Base-by-base conservation (phyloP, 352 stramenopile species). In the Phytophthora pinifolia region DNA sequence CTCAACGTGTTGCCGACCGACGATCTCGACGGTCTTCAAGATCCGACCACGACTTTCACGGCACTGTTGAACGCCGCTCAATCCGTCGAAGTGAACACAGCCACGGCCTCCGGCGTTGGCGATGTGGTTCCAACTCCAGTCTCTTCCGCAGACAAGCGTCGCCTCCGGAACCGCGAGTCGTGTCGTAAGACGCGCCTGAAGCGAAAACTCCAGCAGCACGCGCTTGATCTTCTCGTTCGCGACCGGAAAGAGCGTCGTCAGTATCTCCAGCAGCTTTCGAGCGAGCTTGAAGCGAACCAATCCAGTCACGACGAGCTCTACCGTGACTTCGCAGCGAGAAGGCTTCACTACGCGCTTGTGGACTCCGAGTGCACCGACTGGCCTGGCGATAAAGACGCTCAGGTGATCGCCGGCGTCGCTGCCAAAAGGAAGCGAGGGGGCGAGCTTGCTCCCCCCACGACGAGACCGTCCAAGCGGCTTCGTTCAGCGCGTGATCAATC, bases 171-270 rank as follows among this genome's bases (percentile, higher is more conserved):
- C 38, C 72, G 74, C 35, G 52, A 72, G 7, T 80, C 70, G 10
- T 79, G 70, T 31, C 67, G 70, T 34, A 83, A 81, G 46, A 76
- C 70, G 15, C 67, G 74, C 8, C 54, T 81, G 3, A 79, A 76
- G 44, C 70, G 70, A 17, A 80, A 81, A 41, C 48, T 75, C 10
- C 50, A 74, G 22, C 70, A 79, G 7, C 37, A 59, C n/a, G 42
- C 48, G 9, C 55, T 65, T 5, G 35, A 65, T 18, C 10, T 72
- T 29, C 33, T 79, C 6, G 47, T 58, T 42, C 46, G 39, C 25
- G 58, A 69, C 22, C 68, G 74, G 15, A 41, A 71, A 22, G 41
- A 65, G 30, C 66, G 67, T n/a, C 55, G 71, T 1, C 34, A 52
- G 17, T 80, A 72, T 44, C 65, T 84, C 10, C 53, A 46, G 12